Evolutionary conservation across 2,329 filamentous ascomycete genomes (phyloP), one percentile per base, ranked within the genome.

Genomic region (Neofusicoccum cordaticola): DNA sequence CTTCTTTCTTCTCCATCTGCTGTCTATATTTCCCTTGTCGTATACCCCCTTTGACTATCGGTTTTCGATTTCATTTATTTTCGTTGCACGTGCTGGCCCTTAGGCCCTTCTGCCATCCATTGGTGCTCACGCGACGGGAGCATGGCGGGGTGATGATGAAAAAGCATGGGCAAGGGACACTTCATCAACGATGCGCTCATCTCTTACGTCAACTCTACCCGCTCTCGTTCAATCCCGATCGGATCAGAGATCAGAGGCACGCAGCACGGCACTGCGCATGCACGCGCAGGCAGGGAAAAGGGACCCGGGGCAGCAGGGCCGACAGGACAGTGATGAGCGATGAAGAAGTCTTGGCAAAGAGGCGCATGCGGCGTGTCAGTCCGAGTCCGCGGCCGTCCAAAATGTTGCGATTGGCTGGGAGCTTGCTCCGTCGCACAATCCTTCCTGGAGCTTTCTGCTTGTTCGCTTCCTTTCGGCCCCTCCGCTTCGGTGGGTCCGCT

Each of bases 331-430:
- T 19, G 15, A 37, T 44, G 42, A 47, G 31, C 27, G 19, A 47
- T 47, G 42, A 47, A 45, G 56, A 60, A 39, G 42, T 22, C 56
- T 60, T 60, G 56, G 56, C 56, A 45, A 3, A 19, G 41, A 35
- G 9, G 42, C 42, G 19, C n/a, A 22, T 17, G 22, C 27, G 41
- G 56, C 31, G 5, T 15, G 22, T 12, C 6, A 45, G 39, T 19
- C 56, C 56, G 42, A 19, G 31, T 22, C n/a, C 56, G n/a, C 56
- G 42, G 13, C 5, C 2, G 17, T 6, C 13, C 9, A 17, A 17
- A 12, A 6, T 15, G 34, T 3, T 13, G 27, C 37, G 41, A 60
- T 60, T 60, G 56, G 56, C 27, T 31, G 11, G 56, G 56, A 60
- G 56, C 41, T 60, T 47, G 9, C 56, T 60, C 56, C 56, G 56